Evolutionary conservation across 148 eudicot species (phyloP).

Genomic region (Chenopodium formosanum): DNA sequence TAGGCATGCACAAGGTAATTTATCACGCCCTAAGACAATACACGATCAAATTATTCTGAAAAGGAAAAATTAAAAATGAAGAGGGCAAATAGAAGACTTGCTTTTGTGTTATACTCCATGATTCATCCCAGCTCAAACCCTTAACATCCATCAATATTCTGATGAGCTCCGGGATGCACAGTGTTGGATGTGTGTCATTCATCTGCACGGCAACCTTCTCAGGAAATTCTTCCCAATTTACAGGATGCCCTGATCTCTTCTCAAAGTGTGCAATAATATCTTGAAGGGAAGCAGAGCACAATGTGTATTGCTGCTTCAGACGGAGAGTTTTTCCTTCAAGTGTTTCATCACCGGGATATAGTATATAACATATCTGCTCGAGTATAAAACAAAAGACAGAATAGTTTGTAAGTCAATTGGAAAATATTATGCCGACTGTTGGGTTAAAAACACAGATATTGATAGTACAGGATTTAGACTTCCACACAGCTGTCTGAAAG

Average conservation of each 20-base stretch:
- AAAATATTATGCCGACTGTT: not conserved
- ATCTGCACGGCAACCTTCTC: slow-evolving; percentile 95
- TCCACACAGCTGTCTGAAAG: not conserved
- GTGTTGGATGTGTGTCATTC: slow-evolving; percentile 99
- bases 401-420: slow-evolving; percentile 3
- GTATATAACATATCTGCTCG: slow-evolving; percentile 75
- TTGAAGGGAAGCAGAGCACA: slow-evolving; percentile 97
- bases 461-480: not conserved
- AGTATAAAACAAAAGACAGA: slow-evolving; percentile 15
- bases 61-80: not conserved
- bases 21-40: not conserved
- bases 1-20: not conserved
- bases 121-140: slow-evolving; percentile 78
- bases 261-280: slow-evolving; percentile 87
- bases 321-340: slow-evolving; percentile 81
- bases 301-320: slow-evolving; percentile 90
- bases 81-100: slow-evolving; percentile 19
- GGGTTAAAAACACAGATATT: slow-evolving; percentile 1
- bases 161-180: slow-evolving; percentile 91
- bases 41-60: not conserved
- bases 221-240: slow-evolving; percentile 80
- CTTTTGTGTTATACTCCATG: slow-evolving; percentile 89
- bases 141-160: slow-evolving; percentile 87
- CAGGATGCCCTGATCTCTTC: slow-evolving; percentile 63
- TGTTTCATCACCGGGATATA: slow-evolving; percentile 94